A percentile compares a stretch with the other conserved stretches of the same genome.
These are phyloP conservation scores for Prosopis cineraria DNA, from an alignment of 306 rosid species.

Conservation along the genomic window DNA sequence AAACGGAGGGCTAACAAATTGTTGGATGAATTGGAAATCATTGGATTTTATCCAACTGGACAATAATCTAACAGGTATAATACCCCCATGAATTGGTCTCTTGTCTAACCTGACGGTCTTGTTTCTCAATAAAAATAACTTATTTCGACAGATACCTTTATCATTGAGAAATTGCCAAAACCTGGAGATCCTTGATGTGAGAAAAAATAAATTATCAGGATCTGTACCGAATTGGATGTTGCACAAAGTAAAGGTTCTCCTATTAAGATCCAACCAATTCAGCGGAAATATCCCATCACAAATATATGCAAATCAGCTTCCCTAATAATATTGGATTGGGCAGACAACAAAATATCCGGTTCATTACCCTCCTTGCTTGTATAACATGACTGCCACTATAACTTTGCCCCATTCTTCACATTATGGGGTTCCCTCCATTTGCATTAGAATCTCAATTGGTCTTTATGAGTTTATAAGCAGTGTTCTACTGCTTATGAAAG, in stretches of 20 bases:
- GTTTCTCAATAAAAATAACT: neutral
- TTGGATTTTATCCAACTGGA: neutral
- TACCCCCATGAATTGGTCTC: neutral
- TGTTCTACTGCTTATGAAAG: neutral
- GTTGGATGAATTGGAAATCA: neutral
- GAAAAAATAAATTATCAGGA: neutral
- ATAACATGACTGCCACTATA: conserved; percentile 12
- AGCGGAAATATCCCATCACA: neutral
- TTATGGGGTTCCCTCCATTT: neutral
- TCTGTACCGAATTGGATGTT: neutral
- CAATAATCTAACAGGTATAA: neutral
- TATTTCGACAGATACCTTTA: neutral
- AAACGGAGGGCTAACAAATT: neutral
- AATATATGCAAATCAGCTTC: neutral
- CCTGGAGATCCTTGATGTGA: neutral
- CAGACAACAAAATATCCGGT: conserved; percentile 10
- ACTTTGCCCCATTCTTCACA: neutral
- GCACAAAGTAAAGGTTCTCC: neutral
- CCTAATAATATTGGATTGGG: neutral
- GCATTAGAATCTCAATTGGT: neutral
- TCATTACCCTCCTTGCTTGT: conserved; percentile 24
- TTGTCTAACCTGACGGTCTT: neutral
- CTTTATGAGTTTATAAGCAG: neutral
- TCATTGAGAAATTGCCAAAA: neutral
- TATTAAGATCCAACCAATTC: neutral